Evolutionary conservation across 2,329 filamentous ascomycete species (phyloP).

Genomic region (Tothia fuscella): DNA sequence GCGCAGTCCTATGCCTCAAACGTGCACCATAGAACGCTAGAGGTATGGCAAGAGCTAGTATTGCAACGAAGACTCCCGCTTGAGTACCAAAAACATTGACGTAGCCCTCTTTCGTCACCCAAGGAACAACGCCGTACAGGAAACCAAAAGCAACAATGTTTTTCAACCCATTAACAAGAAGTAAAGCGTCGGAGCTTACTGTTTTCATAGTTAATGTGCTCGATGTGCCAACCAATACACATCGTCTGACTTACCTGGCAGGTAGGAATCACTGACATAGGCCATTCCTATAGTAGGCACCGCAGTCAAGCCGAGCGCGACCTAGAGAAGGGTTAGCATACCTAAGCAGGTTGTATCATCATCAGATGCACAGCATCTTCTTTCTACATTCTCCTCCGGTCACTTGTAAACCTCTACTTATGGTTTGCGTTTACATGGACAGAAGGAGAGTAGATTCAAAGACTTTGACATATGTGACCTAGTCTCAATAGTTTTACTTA

Average conservation of each 20-base stretch:
- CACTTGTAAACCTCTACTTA: too few relatives aligned
- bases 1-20: slow-evolving; percentile 22
- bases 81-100: slow-evolving; percentile 26
- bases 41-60: slow-evolving; percentile 23
- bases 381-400: too few relatives aligned
- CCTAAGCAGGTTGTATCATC: too few relatives aligned
- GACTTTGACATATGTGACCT: too few relatives aligned
- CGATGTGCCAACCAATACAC: background rate
- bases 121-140: slow-evolving; percentile 33
- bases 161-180: slow-evolving; percentile 24
- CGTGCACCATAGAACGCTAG: slow-evolving; percentile 22
- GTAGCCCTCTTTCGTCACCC: slow-evolving; percentile 27
- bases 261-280: slow-evolving; percentile 4
- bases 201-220: too few relatives aligned
- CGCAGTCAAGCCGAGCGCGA: slow-evolving; percentile 13
- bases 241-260: too few relatives aligned
- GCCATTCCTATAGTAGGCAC: slow-evolving; percentile 24
- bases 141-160: slow-evolving; percentile 39
- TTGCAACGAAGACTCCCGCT: slow-evolving; percentile 24
- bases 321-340: too few relatives aligned
- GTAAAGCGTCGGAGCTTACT: slow-evolving; percentile 3
- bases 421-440: too few relatives aligned
- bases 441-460: too few relatives aligned
- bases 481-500: too few relatives aligned
- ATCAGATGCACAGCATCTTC: too few relatives aligned